A percentile compares a stretch with the other conserved stretches of the same genome.
Conservation (phyloP, 108 stramenopile species). For the Poteriospumella lacustris region DNA sequence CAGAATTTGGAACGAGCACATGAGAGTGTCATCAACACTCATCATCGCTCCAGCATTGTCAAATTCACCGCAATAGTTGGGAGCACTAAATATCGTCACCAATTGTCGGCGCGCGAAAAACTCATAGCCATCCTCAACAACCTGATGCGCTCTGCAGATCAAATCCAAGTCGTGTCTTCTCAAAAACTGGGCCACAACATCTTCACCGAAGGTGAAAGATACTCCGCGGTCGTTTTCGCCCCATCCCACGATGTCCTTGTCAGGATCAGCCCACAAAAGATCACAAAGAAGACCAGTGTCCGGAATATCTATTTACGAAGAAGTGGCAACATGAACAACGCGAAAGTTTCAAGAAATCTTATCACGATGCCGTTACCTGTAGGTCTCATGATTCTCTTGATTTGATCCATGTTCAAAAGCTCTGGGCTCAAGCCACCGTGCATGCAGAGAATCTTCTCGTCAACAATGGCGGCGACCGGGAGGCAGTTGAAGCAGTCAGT, state of each 20-base stretch:
- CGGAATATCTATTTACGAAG: slow-evolving; percentile 78
- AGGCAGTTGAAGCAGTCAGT: slow-evolving; percentile 99
- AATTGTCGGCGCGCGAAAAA: slow-evolving; percentile 97
- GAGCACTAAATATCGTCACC: slow-evolving; percentile 95
- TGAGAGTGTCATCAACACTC: slow-evolving; percentile 99
- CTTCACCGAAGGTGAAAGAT: slow-evolving; percentile 98
- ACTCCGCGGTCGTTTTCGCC: slow-evolving; percentile 99
- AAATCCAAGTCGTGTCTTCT: slow-evolving; percentile 95
- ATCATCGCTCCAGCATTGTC: slow-evolving; percentile 99
- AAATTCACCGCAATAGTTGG: slow-evolving; percentile 98
- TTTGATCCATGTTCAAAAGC: slow-evolving; percentile 90
- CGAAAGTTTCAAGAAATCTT: background rate
- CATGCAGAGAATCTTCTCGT: slow-evolving; percentile 99
- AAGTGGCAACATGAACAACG: background rate
- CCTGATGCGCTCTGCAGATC: slow-evolving; percentile 99
- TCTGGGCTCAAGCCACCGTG: slow-evolving; percentile 96
- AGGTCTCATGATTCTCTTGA: slow-evolving; percentile 85
- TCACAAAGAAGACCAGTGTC: slow-evolving; percentile 98
- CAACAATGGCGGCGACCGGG: slow-evolving; percentile 96
- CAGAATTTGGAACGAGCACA: slow-evolving; percentile 99
- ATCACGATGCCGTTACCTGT: background rate
- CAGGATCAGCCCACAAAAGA: slow-evolving; percentile 98
- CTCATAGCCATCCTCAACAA: slow-evolving; percentile 99
- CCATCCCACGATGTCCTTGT: slow-evolving; percentile 99
- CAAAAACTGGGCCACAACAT: slow-evolving; percentile 94